These are phyloP conservation scores for Alnus rubra DNA, from an alignment of 306 rosid species.

Conservation along the genomic window DNA sequence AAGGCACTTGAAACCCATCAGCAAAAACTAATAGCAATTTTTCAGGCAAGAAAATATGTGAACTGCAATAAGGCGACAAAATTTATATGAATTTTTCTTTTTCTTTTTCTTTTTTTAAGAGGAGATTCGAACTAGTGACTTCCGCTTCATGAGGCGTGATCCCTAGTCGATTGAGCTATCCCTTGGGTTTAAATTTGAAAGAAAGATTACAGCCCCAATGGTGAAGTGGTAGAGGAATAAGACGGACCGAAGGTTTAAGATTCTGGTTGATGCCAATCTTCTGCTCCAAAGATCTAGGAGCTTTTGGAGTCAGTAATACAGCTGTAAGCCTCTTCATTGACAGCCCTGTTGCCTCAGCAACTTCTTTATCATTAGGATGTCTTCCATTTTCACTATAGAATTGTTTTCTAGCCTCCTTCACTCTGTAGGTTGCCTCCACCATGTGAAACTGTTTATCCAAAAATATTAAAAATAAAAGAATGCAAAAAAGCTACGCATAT, in stretches of 20 bases:
- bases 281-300: constrained; percentile 91
- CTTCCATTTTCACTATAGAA: constrained; percentile 74
- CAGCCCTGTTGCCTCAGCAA: constrained; percentile 84
- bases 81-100: not conserved
- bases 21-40: constrained; percentile 23
- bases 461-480: constrained; percentile 21
- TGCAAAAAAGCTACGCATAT: constrained; percentile 12
- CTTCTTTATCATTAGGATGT: constrained; percentile 74
- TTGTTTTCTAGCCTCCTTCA: constrained; percentile 84
- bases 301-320: constrained; percentile 84
- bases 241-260: constrained; percentile 88
- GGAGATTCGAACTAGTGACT: no score
- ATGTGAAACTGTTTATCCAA: constrained; percentile 73
- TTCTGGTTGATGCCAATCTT: constrained; percentile 81
- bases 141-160: no score
- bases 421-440: constrained; percentile 94
- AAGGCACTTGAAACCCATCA: constrained; percentile 17
- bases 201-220: not conserved
- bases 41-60: not conserved
- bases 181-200: no score
- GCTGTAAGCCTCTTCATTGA: constrained; percentile 91
- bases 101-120: no score
- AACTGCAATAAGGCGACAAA: not conserved
- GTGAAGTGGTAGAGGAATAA: constrained; percentile 29
- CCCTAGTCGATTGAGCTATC: no score